phyloP scores from a whole-genome alignment of 225 moss, liverwort and hornwort species.

The Pleurozium schreberi region DNA sequence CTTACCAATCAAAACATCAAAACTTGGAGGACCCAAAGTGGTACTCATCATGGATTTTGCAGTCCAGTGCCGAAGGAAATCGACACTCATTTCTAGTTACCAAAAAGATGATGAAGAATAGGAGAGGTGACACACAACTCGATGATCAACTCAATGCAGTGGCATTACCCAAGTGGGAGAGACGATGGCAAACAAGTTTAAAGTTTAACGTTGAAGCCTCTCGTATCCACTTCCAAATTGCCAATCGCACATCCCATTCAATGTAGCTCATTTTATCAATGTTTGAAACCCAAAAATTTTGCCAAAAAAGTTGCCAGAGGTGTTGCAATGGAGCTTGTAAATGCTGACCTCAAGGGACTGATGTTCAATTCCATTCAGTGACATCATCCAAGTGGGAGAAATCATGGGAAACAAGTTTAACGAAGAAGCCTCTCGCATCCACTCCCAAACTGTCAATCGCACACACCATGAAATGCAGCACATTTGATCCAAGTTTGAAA shows the following conservation, averaged over 20 bases:
- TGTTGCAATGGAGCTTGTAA: not conserved
- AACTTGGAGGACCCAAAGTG: not conserved
- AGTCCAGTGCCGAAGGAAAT: not conserved
- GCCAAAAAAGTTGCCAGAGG: not conserved
- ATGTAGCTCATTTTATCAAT: not conserved
- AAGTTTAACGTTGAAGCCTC: not conserved
- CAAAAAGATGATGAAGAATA: not conserved
- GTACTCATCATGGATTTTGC: not conserved
- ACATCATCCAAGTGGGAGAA: not conserved
- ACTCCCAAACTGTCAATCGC: not conserved
- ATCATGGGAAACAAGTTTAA: not conserved
- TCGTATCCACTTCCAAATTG: not conserved
- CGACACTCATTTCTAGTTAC: not conserved
- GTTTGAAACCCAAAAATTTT: not conserved
- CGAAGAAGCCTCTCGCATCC: not conserved
- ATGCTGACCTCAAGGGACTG: slow-evolving; percentile 21
- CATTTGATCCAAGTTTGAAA: not conserved
- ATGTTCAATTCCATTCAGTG: not conserved
- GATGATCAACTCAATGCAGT: not conserved
- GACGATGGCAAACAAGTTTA: not conserved
- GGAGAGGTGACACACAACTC: not conserved
- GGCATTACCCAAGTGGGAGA: not conserved
- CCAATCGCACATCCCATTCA: not conserved
- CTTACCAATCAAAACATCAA: not conserved
- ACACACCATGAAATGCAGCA: not conserved